Base-by-base conservation (phyloP, 1,284 basidiomycete species). In the Heterobasidion parviporum region DNA sequence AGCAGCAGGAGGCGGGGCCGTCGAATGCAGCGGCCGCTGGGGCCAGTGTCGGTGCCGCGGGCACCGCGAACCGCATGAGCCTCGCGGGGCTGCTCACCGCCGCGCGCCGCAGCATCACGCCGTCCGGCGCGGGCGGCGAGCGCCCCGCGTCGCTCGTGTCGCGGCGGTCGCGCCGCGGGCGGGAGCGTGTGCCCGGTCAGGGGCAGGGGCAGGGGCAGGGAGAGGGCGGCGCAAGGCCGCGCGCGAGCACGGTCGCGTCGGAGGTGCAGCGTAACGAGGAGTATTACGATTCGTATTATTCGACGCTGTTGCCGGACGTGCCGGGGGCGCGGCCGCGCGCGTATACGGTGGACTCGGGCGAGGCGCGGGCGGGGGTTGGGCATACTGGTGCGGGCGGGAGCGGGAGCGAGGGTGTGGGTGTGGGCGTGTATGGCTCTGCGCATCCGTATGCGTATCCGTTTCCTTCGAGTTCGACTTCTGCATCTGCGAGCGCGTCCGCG, bases 401-500 rank as follows among this genome's bases (percentile, higher is more conserved):
- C n/a, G 16, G 41, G 41, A 43, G 41, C 41, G 16, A 16, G 41
- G 12, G 14, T 2, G 41, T 4, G 16, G 41, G 41, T 16, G 12
- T 3, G 14, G 41, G 3, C 41, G 41, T 44, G 12, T 14, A 14
- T 44, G 12, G 46, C n/a, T 18, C 46, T 2, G 18, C 26, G 16
- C 79, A 78, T 59, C 82, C 82, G 7, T 84, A 82, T 64, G 78
- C 79, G 34, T 74, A 76, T 62, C 66, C 70, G 14, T 68, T 72
- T 41, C 68, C 75, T n/a, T 61, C 67, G 38, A 49, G 60, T 44
- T 57, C 50, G 9, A 51, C 61, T 6, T 12, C 14, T 14, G n/a
- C 20, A 8, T 48, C 47, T 8, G 18, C 47, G 8, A 45, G 46
- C 59, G 45, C 36, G 56, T 15, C 51, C 57, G 41, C 56, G 38